Evolutionary conservation across 2,329 filamentous ascomycete genomes (phyloP).

Genomic region (Meredithiella fracta): DNA sequence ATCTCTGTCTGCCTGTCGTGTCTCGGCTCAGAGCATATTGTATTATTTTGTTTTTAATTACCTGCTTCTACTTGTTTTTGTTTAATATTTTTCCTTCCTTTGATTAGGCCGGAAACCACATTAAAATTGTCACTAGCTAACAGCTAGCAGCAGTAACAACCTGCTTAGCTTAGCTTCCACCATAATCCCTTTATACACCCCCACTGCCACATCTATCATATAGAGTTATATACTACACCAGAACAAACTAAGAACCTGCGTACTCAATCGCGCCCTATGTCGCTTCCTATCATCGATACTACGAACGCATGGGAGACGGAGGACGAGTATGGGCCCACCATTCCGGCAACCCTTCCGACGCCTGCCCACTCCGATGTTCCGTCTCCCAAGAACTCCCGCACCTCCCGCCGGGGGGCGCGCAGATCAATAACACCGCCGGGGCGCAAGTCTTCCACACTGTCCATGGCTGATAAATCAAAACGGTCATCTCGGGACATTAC

Average conservation of each 20-base stretch:
- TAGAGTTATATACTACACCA: neutral
- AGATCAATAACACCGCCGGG: constrained; percentile 50
- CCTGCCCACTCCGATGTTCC: constrained; percentile 24
- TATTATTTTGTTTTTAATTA: too few relatives aligned
- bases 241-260: neutral
- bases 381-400: constrained; percentile 50
- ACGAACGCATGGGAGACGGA: constrained; percentile 48
- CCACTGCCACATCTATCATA: neutral
- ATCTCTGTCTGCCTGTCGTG: too few relatives aligned
- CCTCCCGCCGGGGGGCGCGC: constrained; percentile 38
- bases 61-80: too few relatives aligned
- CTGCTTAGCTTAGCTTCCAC: neutral
- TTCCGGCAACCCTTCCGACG: constrained; percentile 47
- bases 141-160: neutral
- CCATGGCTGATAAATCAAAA: constrained; percentile 29
- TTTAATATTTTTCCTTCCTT: too few relatives aligned
- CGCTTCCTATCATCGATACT: constrained; percentile 15
- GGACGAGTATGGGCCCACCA: constrained; percentile 39
- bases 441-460: constrained; percentile 38
- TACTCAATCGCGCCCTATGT: neutral
- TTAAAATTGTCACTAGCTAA: too few relatives aligned
- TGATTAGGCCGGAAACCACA: too few relatives aligned
- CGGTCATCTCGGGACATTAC: constrained; percentile 41
- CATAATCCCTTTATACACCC: neutral
- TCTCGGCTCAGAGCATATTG: too few relatives aligned